Conservation (phyloP, 805 yeast species). For the Grigorovia yakushimaensis region DNA sequence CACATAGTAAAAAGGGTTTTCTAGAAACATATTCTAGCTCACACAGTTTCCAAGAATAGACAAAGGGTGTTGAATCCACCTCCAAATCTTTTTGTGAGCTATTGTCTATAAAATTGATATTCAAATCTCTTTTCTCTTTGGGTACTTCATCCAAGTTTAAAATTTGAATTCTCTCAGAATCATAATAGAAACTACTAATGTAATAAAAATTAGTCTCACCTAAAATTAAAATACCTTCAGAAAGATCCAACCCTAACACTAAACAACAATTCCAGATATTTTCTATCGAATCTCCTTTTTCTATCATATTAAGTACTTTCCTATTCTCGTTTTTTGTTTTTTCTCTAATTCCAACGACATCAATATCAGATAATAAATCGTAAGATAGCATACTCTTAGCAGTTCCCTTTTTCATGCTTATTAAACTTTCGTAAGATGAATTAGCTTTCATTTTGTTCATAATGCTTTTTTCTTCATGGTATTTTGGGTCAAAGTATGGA, state of each 20-base stretch:
- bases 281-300: constrained; percentile 60
- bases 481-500: constrained; percentile 39
- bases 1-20: constrained; percentile 66
- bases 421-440: background rate
- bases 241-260: constrained; percentile 65
- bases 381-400: constrained; percentile 23
- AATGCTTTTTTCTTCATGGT: background rate
- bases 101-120: constrained; percentile 53
- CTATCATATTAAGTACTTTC: constrained; percentile 59
- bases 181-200: constrained; percentile 54
- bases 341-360: constrained; percentile 22
- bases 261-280: constrained; percentile 68
- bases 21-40: constrained; percentile 58
- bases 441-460: background rate
- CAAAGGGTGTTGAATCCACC: constrained; percentile 15
- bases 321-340: constrained; percentile 59
- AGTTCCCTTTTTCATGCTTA: background rate
- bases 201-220: constrained; percentile 59
- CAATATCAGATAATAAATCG: constrained; percentile 37
- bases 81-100: constrained; percentile 13
- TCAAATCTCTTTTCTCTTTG: constrained; percentile 50
- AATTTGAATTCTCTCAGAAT: constrained; percentile 40
- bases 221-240: constrained; percentile 63
- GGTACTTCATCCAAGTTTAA: constrained; percentile 63
- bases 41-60: constrained; percentile 50